Evolutionary conservation across 179 eudicot genomes (phyloP), one percentile per base, ranked within the genome.

Genomic region (Vitellaria paradoxa): DNA sequence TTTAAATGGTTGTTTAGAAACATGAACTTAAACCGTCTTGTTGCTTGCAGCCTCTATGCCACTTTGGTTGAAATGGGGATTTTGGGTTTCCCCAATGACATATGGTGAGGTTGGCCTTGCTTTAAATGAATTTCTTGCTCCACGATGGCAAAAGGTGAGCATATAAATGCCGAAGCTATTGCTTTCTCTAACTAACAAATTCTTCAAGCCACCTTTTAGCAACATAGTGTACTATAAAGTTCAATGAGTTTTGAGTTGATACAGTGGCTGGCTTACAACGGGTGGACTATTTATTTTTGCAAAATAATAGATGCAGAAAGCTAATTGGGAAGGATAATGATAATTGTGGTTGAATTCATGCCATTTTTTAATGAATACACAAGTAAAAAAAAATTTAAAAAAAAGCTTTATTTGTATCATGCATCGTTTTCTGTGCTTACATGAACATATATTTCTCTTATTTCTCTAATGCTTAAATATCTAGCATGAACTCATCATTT

Each of bases 21-120:
- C 21, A 14, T 50, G 64, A 40, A 66, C 2, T 37, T 40, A 56
- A 52, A 21, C 79, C 67, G 9, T 37, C 9, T 52, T 55, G 56
- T 56, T 46, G 42, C 12, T 80, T 85, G 84, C 91, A 93, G 94
- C 88, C 40, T 90, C 97, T 50, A 84, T 93, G 96, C 97, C 97
- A 20, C 69, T 26, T 70, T 93, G 97, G 96, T 81, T 93, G 80
- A 83, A 82, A 53, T 93, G 97, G 97, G 96, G 83, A 66, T 91
- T 87, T 80, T 93, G 97, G 97, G 72, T 76, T 80, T 86, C 86
- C 18, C 97, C 96, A 3, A 77, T 92, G 46, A 76, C 97, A 69
- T 94, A 94, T 81, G 97, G 89, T 24, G 93, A 91, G 83, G 82
- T 92, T 49, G 98, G 96, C 57, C 84, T 93, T 47, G 76, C 94